Percentiles rank a stretch among this genome's conserved stretches.
These are phyloP conservation scores for Chlamydomonas applanata DNA, from an alignment of 139 green algal species.

Conservation along the genomic window DNA sequence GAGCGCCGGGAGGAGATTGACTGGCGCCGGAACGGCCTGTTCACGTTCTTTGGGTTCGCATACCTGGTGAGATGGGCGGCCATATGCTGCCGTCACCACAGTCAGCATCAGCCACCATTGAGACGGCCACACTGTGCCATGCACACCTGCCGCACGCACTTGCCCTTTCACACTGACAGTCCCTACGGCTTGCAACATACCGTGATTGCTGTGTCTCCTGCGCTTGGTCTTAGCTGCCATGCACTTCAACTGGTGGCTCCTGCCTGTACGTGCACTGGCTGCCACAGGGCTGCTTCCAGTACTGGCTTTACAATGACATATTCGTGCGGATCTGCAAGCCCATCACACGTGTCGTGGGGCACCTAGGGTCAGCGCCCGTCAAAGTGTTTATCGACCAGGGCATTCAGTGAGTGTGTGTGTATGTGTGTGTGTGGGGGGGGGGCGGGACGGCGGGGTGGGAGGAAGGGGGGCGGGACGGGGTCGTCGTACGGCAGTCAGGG, in stretches of 20 bases:
- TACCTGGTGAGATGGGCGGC: slow-evolving; percentile 66
- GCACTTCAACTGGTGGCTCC: too few relatives aligned
- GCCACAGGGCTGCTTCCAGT: slow-evolving; percentile 81
- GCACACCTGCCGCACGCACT: not conserved
- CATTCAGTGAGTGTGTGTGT: slow-evolving; percentile 59
- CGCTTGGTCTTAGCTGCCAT: not conserved
- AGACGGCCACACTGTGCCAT: not conserved
- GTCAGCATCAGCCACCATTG: not conserved
- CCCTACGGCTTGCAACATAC: not conserved
- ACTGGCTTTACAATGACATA: slow-evolving; percentile 84
- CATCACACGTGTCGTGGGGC: slow-evolving; percentile 70
- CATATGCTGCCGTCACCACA: not conserved
- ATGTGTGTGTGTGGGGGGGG: not conserved
- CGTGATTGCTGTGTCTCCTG: not conserved
- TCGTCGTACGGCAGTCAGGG: too few relatives aligned
- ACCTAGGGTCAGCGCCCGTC: slow-evolving; percentile 63
- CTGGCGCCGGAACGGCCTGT: slow-evolving; percentile 72
- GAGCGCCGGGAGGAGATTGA: slow-evolving; percentile 77
- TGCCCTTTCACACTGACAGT: too few relatives aligned
- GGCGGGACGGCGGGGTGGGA: too few relatives aligned
- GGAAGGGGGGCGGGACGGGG: too few relatives aligned
- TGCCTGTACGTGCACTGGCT: too few relatives aligned
- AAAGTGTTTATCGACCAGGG: slow-evolving; percentile 88
- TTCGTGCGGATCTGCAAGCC: slow-evolving; percentile 70
- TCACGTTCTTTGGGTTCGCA: slow-evolving; percentile 77